Evolutionary conservation across 208 protist genomes (phyloP).

Genomic region (Leishmania martiniquensis): DNA sequence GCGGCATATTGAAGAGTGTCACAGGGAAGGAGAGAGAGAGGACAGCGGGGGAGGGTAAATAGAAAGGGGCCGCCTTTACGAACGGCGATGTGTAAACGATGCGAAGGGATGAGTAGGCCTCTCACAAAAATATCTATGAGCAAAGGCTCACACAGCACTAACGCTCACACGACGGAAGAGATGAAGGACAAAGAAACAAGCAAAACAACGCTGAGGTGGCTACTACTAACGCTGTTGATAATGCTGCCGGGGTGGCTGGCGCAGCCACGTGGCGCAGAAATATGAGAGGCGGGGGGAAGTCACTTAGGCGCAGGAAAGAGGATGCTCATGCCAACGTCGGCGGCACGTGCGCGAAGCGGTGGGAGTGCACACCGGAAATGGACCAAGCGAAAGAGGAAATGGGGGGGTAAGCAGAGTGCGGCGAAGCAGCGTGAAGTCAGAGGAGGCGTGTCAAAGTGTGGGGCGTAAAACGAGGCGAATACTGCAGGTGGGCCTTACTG

Average conservation of each 20-base stretch:
- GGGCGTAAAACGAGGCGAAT: background rate
- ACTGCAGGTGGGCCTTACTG: background rate
- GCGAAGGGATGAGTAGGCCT: background rate
- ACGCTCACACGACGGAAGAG: too few species aligned
- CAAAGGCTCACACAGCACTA: background rate
- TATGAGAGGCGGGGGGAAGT: background rate
- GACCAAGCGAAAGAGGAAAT: background rate
- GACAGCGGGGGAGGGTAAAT: too few species aligned
- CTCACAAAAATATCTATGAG: background rate
- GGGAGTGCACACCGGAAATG: background rate
- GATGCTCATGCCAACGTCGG: background rate
- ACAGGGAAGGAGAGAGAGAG: background rate
- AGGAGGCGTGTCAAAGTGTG: background rate
- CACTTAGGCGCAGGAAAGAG: background rate
- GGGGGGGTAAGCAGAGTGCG: background rate
- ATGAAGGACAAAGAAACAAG: background rate
- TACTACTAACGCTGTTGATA: too few species aligned
- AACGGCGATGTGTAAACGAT: background rate
- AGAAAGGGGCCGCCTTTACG: background rate
- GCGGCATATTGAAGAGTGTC: background rate
- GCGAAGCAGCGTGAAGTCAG: background rate
- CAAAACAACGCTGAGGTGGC: too few species aligned
- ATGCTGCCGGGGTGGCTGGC: too few species aligned
- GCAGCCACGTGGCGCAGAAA: background rate
- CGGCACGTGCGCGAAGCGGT: background rate